These are phyloP conservation scores for Trichomonas gallinae DNA, from an alignment of 208 protist species.

Conservation along the genomic window DNA sequence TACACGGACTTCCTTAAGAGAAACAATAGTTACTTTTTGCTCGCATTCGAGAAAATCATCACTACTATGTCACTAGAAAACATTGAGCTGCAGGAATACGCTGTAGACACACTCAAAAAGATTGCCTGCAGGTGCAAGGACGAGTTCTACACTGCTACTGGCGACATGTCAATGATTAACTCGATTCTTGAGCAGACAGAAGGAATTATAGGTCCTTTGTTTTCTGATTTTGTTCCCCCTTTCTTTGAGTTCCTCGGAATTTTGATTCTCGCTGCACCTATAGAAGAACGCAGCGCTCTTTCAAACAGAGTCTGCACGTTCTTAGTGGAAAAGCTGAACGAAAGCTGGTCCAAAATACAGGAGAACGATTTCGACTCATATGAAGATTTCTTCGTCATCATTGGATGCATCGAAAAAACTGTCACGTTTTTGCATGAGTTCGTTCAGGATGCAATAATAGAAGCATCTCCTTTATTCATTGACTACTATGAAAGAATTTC, in stretches of 20 bases:
- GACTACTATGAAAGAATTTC: background rate
- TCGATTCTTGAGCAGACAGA: background rate
- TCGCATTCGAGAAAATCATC: background rate
- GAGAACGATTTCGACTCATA: background rate
- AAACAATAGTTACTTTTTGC: background rate
- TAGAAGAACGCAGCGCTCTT: background rate
- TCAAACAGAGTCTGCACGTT: background rate
- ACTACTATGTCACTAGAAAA: background rate
- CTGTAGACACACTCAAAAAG: background rate
- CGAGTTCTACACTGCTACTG: background rate
- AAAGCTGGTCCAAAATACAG: background rate
- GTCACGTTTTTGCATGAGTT: background rate
- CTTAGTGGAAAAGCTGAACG: background rate
- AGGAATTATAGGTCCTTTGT: background rate
- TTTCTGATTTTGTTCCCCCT: background rate
- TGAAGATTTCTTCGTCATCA: background rate
- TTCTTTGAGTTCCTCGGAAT: background rate
- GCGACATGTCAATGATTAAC: background rate
- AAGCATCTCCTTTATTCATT: background rate
- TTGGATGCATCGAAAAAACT: background rate
- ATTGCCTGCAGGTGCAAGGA: background rate
- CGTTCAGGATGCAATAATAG: background rate
- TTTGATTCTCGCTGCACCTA: background rate
- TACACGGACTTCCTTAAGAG: background rate
- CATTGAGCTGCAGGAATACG: background rate